These are phyloP conservation scores for Stropharia rugosoannulata DNA, from an alignment of 768 basidiomycete species.

Conservation along the genomic window DNA sequence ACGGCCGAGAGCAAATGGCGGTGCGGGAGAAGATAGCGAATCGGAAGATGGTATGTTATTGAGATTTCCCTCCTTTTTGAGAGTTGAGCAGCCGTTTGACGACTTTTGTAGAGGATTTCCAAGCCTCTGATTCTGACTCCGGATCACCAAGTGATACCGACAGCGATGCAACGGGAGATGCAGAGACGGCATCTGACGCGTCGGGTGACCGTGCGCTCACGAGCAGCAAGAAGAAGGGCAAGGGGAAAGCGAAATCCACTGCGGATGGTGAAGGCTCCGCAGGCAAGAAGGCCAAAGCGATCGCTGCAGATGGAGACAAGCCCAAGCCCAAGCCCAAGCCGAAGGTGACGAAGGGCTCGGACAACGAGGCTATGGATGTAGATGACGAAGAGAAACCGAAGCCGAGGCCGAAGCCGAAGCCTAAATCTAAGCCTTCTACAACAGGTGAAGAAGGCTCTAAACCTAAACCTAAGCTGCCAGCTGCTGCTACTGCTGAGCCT, in stretches of 20 bases:
- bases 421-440: constrained; percentile 28
- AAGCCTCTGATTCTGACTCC: constrained; percentile 77
- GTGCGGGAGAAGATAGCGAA: constrained; percentile 66
- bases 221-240: constrained; percentile 41
- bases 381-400: constrained; percentile 41
- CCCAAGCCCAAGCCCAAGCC: constrained; percentile 44
- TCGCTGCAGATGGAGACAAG: constrained; percentile 27
- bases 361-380: constrained; percentile 50
- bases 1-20: constrained; percentile 37
- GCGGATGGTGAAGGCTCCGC: constrained; percentile 16
- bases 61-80: constrained; percentile 4
- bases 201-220: constrained; percentile 73
- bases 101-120: constrained; percentile 75
- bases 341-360: constrained; percentile 35
- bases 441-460: constrained; percentile 39
- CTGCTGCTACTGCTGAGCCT: constrained; percentile 30
- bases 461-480: constrained; percentile 37
- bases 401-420: constrained; percentile 45
- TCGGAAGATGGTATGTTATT: constrained; percentile 67
- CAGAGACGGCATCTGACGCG: constrained; percentile 81
- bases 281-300: constrained; percentile 16
- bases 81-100: neutral
- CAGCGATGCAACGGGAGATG: constrained; percentile 59
- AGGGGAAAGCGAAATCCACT: constrained; percentile 25
- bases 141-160: constrained; percentile 86